phyloP scores from a whole-genome alignment of 164 flowering plant genomes.

The Macadamia integrifolia region DNA sequence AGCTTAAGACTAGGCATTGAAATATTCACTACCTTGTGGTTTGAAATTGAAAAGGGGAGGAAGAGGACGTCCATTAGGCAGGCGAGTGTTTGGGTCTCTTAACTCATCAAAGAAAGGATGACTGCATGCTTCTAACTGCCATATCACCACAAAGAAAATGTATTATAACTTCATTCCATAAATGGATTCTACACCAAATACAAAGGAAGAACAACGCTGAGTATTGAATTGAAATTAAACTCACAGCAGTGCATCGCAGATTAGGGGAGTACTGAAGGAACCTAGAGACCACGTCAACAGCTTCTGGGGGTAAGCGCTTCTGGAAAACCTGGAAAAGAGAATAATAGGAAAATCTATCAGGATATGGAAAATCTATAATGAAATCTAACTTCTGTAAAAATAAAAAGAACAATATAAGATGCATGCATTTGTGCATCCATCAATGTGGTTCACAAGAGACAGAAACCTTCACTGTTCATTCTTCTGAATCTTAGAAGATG shows the following conservation, averaged over 20 bases:
- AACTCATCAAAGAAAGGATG: conserved; percentile 97
- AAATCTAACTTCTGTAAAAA: not conserved
- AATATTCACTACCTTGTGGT: conserved; percentile 53
- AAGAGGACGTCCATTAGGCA: conserved; percentile 92
- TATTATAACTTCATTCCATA: not conserved
- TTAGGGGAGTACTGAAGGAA: conserved; percentile 95
- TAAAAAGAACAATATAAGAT: not conserved
- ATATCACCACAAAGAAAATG: conserved; percentile 6
- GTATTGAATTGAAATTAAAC: conserved; percentile 15
- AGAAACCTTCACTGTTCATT: no score
- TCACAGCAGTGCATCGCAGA: conserved; percentile 93
- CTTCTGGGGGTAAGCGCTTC: conserved; percentile 87
- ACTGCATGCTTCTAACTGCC: conserved; percentile 88
- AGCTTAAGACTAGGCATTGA: not conserved
- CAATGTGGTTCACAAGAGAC: no score
- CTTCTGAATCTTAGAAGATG: no score
- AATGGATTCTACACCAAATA: not conserved
- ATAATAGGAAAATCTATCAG: not conserved
- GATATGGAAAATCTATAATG: not conserved
- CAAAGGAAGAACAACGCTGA: not conserved
- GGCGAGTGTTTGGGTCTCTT: conserved; percentile 84
- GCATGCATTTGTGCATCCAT: no score
- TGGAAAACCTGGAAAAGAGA: conserved; percentile 63
- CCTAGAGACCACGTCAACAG: conserved; percentile 85
- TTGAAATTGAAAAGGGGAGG: conserved; percentile 94